phyloP scores from a whole-genome alignment of 2,329 filamentous ascomycete genomes.

The Aspergillus sp. region DNA sequence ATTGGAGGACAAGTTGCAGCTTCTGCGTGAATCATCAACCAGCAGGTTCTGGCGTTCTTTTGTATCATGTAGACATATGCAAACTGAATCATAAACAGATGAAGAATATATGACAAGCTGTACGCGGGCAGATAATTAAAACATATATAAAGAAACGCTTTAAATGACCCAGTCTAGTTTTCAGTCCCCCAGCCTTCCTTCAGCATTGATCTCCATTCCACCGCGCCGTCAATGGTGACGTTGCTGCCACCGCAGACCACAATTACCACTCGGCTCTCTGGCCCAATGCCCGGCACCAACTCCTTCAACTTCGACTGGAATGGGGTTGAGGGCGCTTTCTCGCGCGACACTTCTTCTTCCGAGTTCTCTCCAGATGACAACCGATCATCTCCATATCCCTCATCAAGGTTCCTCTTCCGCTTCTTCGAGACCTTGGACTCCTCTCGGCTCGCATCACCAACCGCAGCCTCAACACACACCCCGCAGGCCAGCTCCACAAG shows the following conservation, averaged over 20 bases:
- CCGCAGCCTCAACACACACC: slow-evolving; percentile 63
- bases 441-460: slow-evolving; percentile 32
- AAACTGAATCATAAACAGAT: not conserved
- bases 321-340: not conserved
- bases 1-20: slow-evolving; percentile 31
- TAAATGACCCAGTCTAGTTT: slow-evolving; percentile 13
- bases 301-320: slow-evolving; percentile 54
- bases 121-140: not conserved
- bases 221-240: slow-evolving; percentile 62
- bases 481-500: slow-evolving; percentile 85
- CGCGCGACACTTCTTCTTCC: slow-evolving; percentile 19
- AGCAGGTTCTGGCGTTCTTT: not conserved
- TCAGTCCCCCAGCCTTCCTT: slow-evolving; percentile 36
- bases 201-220: slow-evolving; percentile 54
- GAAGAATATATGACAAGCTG: not conserved
- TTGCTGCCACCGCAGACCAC: slow-evolving; percentile 80
- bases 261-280: slow-evolving; percentile 72
- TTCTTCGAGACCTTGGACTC: slow-evolving; percentile 23
- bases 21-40: slow-evolving; percentile 16
- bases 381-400: slow-evolving; percentile 39
- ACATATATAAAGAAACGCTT: not conserved
- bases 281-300: slow-evolving; percentile 63
- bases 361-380: slow-evolving; percentile 27
- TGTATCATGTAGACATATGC: not conserved
- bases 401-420: slow-evolving; percentile 31